phyloP scores from a whole-genome alignment of 495 filamentous ascomycete species.

The Penicillium daleae region DNA sequence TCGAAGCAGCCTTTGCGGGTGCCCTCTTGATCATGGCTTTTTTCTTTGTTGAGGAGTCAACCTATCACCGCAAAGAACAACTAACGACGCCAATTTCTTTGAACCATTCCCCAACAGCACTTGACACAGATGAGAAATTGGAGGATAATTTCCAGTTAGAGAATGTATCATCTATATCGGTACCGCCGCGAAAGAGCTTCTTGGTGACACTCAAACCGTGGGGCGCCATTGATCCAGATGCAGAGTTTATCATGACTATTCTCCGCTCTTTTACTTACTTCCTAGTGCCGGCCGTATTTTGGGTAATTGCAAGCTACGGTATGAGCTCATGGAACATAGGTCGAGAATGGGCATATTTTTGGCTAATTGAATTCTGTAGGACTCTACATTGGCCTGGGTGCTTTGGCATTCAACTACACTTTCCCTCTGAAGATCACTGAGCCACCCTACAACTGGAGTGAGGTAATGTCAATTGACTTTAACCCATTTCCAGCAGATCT shows the following conservation, averaged over 20 bases:
- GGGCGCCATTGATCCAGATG: slow-evolving; percentile 46
- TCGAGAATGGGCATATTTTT: too few relatives aligned
- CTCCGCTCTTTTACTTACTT: slow-evolving; percentile 57
- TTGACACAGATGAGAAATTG: slow-evolving; percentile 8
- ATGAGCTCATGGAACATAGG: not conserved
- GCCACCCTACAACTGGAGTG: slow-evolving; percentile 61
- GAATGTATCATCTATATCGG: slow-evolving; percentile 21
- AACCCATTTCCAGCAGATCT: not conserved
- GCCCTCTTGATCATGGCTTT: slow-evolving; percentile 60
- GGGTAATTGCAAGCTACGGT: slow-evolving; percentile 58
- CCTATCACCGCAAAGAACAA: slow-evolving; percentile 50
- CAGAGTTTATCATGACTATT: slow-evolving; percentile 52
- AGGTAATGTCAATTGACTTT: slow-evolving; percentile 12
- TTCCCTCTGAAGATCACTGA: slow-evolving; percentile 60
- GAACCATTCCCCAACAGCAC: not conserved
- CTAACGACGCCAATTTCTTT: slow-evolving; percentile 3
- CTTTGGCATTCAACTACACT: slow-evolving; percentile 61
- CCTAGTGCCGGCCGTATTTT: slow-evolving; percentile 58
- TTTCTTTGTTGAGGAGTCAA: slow-evolving; percentile 64
- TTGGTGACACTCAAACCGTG: slow-evolving; percentile 47
- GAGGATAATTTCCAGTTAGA: slow-evolving; percentile 9
- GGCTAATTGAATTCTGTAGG: slow-evolving; percentile 29
- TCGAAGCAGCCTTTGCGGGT: slow-evolving; percentile 61
- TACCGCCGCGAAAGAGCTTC: slow-evolving; percentile 39
- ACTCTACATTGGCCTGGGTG: slow-evolving; percentile 62